These are phyloP conservation scores for Lunularia cruciata DNA, from an alignment of 225 moss, liverwort and hornwort species.

Conservation along the genomic window DNA sequence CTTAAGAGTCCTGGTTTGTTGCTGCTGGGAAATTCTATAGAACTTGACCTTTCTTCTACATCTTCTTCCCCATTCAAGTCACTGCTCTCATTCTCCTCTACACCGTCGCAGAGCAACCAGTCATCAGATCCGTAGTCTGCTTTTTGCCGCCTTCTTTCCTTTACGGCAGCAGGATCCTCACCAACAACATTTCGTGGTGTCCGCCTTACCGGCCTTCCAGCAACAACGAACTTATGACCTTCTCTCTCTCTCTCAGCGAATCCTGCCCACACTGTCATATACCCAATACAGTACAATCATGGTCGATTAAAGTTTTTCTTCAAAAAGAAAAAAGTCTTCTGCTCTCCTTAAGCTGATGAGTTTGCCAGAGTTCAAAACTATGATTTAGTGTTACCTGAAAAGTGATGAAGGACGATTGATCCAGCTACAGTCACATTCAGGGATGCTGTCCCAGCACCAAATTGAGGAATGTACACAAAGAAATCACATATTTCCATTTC, in stretches of 20 bases:
- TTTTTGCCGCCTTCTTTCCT: slow-evolving; percentile 66
- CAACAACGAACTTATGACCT: slow-evolving; percentile 93
- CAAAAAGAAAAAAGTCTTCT: too few relatives aligned
- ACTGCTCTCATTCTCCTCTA: slow-evolving; percentile 21
- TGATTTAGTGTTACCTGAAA: slow-evolving; percentile 68
- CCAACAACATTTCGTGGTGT: slow-evolving; percentile 63
- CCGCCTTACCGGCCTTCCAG: slow-evolving; percentile 74
- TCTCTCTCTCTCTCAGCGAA: slow-evolving; percentile 82
- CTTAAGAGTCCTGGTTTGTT: neutral
- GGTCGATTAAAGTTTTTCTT: too few relatives aligned
- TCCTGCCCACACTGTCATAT: slow-evolving; percentile 91
- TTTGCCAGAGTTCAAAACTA: neutral
- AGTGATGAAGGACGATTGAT: slow-evolving; percentile 96
- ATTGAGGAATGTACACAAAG: slow-evolving; percentile 96
- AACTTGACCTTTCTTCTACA: neutral
- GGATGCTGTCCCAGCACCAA: slow-evolving; percentile 91
- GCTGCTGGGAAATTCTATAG: slow-evolving; percentile 26
- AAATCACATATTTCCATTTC: slow-evolving; percentile 97
- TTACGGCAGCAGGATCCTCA: slow-evolving; percentile 62
- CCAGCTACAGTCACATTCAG: slow-evolving; percentile 97
- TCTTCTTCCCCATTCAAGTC: neutral
- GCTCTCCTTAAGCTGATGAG: neutral
- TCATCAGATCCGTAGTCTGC: slow-evolving; percentile 57
- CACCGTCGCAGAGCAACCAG: slow-evolving; percentile 58
- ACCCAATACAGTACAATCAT: too few relatives aligned